phyloP scores from a whole-genome alignment of 768 basidiomycete genomes.

The Tricholoma terreum region DNA sequence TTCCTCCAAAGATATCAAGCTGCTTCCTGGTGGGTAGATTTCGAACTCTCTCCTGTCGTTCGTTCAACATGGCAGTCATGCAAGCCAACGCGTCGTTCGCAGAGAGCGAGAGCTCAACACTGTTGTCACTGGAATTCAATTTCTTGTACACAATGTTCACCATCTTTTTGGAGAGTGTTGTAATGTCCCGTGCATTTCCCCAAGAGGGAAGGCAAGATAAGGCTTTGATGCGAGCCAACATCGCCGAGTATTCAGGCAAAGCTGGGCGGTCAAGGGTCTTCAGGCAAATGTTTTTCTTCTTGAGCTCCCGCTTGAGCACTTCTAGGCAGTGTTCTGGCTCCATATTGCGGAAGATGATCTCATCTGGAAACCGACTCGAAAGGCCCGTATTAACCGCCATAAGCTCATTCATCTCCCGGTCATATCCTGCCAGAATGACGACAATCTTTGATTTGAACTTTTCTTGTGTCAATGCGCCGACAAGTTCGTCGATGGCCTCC shows the following conservation, averaged over 20 bases:
- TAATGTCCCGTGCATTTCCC: too few species aligned
- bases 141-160: neutral
- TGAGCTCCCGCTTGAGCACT: conserved; percentile 46
- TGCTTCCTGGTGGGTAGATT: neutral
- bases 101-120: neutral
- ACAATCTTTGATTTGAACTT: conserved; percentile 56
- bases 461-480: conserved; percentile 57
- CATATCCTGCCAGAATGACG: conserved; percentile 70
- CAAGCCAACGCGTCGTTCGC: neutral
- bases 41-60: neutral
- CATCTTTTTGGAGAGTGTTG: too few species aligned
- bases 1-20: neutral
- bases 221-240: conserved; percentile 42
- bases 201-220: too few species aligned
- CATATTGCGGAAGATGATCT: conserved; percentile 54
- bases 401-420: conserved; percentile 63
- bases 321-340: conserved; percentile 44
- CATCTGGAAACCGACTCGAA: conserved; percentile 65
- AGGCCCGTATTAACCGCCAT: conserved; percentile 59
- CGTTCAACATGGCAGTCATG: neutral
- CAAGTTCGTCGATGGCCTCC: conserved; percentile 72
- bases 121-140: neutral
- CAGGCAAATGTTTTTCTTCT: conserved; percentile 39
- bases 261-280: conserved; percentile 32
- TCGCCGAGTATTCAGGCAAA: conserved; percentile 27